Evolutionary conservation across 2,329 filamentous ascomycete genomes (phyloP).

Genomic region (Aspergillus puulaauensis): DNA sequence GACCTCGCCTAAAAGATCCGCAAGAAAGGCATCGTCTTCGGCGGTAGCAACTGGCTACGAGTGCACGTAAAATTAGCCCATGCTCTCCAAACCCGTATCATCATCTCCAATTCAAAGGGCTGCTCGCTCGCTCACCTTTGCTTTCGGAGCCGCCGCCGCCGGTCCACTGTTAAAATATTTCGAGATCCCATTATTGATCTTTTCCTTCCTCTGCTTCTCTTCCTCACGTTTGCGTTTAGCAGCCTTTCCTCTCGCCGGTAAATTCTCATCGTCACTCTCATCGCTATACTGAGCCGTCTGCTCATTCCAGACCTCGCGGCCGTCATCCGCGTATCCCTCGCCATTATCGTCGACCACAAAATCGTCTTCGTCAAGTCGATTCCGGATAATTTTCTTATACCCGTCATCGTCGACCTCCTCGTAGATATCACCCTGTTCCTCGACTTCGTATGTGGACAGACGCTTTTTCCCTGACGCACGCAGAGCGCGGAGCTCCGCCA

Average conservation of each 20-base stretch:
- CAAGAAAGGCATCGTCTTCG: conserved; percentile 86
- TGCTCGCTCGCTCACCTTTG: conserved; percentile 63
- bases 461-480: conserved; percentile 88
- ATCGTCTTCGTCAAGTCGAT: conserved; percentile 87
- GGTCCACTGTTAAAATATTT: conserved; percentile 88
- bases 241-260: conserved; percentile 60
- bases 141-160: conserved; percentile 63
- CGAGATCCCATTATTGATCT: conserved; percentile 86
- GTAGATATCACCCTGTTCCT: conserved; percentile 82
- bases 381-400: conserved; percentile 93
- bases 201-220: conserved; percentile 79
- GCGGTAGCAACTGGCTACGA: conserved; percentile 68
- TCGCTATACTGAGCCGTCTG: conserved; percentile 55
- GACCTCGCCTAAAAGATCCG: conserved; percentile 80
- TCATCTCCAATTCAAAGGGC: background rate
- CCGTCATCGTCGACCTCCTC: conserved; percentile 96
- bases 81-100: background rate
- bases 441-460: conserved; percentile 80
- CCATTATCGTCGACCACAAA: conserved; percentile 99
- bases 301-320: conserved; percentile 87
- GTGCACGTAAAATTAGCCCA: conserved; percentile 36
- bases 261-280: conserved; percentile 75
- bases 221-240: conserved; percentile 86
- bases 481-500: conserved; percentile 77
- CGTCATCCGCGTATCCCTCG: conserved; percentile 94